A percentile compares a stretch with the other conserved stretches of the same genome.
Conservation (phyloP, 2,329 filamentous ascomycete species). For the Berkeleyomyces rouxiae region DNA sequence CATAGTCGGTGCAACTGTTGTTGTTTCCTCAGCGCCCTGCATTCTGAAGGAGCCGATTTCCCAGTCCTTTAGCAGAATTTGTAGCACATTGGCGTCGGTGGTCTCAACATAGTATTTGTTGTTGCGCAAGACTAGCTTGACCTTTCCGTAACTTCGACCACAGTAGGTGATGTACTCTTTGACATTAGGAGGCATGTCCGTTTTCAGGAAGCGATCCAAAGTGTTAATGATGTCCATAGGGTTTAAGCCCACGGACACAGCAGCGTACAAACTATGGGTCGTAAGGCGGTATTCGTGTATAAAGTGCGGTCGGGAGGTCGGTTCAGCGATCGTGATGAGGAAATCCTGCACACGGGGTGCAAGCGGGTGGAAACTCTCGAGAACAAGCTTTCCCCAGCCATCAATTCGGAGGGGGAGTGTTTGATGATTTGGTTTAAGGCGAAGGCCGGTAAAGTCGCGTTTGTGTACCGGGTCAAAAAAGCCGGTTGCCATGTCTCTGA, state of each 20-base stretch:
- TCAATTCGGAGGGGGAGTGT: conserved; percentile 92
- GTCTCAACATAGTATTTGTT: conserved; percentile 92
- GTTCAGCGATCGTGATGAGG: conserved; percentile 88
- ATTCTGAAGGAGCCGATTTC: conserved; percentile 67
- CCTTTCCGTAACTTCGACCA: conserved; percentile 84
- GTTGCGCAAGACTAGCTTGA: conserved; percentile 85
- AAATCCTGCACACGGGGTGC: conserved; percentile 84
- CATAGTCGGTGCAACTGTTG: conserved; percentile 71
- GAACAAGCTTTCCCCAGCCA: conserved; percentile 67
- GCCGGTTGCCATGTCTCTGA: conserved; percentile 29
- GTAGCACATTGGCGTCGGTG: conserved; percentile 69
- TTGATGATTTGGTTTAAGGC: conserved; percentile 73
- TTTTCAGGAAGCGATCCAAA: conserved; percentile 78
- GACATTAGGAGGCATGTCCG: conserved; percentile 65
- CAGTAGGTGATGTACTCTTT: conserved; percentile 61
- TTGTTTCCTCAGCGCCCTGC: conserved; percentile 53
- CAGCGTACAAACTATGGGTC: conserved; percentile 83
- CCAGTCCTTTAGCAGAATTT: conserved; percentile 69
- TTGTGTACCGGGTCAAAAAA: conserved; percentile 25
- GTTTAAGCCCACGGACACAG: conserved; percentile 83
- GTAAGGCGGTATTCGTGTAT: conserved; percentile 90
- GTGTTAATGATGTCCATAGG: conserved; percentile 81
- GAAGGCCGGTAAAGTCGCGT: conserved; percentile 64
- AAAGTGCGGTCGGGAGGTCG: conserved; percentile 72
- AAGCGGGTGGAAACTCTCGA: conserved; percentile 85